These are phyloP conservation scores for Paramecium primaurelia DNA, from an alignment of 73 alveolate genomes.

Conservation along the genomic window DNA sequence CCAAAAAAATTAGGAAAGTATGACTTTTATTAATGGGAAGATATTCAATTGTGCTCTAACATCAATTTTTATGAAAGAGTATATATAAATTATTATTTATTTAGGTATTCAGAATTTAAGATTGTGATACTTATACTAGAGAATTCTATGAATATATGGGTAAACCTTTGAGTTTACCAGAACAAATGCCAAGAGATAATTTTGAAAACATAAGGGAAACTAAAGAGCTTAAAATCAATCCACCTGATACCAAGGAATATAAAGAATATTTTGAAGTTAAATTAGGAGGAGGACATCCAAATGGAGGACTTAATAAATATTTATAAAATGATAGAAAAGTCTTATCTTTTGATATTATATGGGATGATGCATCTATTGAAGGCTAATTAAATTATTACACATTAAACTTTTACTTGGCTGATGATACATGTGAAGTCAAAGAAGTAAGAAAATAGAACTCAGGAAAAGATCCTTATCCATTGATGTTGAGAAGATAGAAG, in stretches of 20 bases:
- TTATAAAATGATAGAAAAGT: constrained; percentile 28
- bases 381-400: constrained; percentile 91
- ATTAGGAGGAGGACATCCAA: constrained; percentile 84
- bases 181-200: constrained; percentile 83
- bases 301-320: constrained; percentile 45
- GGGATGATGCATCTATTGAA: constrained; percentile 94
- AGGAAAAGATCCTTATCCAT: constrained; percentile 93
- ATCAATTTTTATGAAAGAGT: constrained; percentile 75
- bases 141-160: constrained; percentile 89
- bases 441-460: constrained; percentile 87
- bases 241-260: constrained; percentile 90
- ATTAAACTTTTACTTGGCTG: constrained; percentile 89
- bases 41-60: constrained; percentile 66
- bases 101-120: constrained; percentile 82
- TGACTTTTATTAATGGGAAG: constrained; percentile 82
- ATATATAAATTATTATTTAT: background rate
- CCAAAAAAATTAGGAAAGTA: constrained; percentile 77
- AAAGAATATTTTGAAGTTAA: constrained; percentile 94
- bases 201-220: constrained; percentile 74
- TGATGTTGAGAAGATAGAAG: constrained; percentile 88
- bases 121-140: constrained; percentile 91
- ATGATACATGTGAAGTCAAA: constrained; percentile 88
- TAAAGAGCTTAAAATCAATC: constrained; percentile 87
- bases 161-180: constrained; percentile 79
- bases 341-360: background rate